Conservation (phyloP, 169 alveolate species). For the Plasmodium sp. region DNA sequence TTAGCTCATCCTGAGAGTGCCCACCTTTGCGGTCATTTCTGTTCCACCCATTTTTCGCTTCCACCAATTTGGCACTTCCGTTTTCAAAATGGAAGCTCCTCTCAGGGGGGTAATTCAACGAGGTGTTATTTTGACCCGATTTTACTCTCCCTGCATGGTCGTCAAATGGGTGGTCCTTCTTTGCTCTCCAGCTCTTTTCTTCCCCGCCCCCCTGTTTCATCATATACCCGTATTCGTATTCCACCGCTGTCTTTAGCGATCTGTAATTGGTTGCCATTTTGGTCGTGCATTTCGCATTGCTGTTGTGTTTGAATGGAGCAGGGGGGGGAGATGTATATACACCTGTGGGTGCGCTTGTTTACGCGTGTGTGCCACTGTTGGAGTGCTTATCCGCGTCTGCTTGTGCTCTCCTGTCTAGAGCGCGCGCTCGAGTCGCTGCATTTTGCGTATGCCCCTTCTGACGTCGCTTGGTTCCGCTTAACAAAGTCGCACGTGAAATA, state of each 20-base stretch:
- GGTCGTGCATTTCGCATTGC: neutral
- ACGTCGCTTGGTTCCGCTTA: neutral
- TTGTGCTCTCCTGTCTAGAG: neutral
- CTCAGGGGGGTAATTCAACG: neutral
- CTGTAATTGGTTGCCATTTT: slow-evolving; percentile 16
- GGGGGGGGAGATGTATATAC: neutral
- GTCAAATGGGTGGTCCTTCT: neutral
- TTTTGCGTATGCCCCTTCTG: neutral
- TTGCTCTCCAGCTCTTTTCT: neutral
- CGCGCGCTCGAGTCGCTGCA: neutral
- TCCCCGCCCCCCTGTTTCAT: neutral
- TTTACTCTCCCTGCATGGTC: neutral
- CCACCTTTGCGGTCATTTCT: neutral
- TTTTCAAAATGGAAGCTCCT: neutral
- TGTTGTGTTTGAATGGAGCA: neutral
- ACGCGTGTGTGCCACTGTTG: neutral
- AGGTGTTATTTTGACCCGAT: neutral
- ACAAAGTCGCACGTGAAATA: neutral
- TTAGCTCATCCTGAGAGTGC: neutral
- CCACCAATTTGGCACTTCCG: neutral
- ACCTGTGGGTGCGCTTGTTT: neutral
- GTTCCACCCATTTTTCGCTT: neutral
- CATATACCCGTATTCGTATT: neutral
- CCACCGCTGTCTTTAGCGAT: neutral
- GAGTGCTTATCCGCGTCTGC: neutral